Evolutionary conservation across 2,329 filamentous ascomycete species (phyloP).

Genomic region (Trichoderma semiorbis): DNA sequence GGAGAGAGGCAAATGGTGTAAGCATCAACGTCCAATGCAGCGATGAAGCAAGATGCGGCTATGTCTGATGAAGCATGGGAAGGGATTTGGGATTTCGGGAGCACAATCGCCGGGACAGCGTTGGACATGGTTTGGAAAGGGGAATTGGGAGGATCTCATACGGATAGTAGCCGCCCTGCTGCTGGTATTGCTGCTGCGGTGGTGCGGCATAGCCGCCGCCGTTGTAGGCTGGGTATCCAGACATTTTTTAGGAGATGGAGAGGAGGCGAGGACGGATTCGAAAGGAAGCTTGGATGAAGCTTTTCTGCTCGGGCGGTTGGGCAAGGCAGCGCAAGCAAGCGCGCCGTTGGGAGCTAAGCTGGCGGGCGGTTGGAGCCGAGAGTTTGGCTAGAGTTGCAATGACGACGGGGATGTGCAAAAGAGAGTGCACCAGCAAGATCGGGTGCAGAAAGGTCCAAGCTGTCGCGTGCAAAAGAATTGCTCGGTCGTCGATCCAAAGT

Average conservation of each 20-base stretch:
- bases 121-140: constrained; percentile 18
- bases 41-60: neutral
- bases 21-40: neutral
- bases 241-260: constrained; percentile 8
- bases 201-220: constrained; percentile 17
- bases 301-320: neutral
- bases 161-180: constrained; percentile 48
- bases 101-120: neutral
- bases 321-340: constrained; percentile 10
- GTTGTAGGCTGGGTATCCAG: constrained; percentile 15
- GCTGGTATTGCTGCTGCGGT: constrained; percentile 27
- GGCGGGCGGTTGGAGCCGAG: neutral
- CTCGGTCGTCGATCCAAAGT: neutral
- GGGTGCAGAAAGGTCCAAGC: neutral
- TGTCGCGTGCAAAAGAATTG: neutral
- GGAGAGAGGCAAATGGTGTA: neutral
- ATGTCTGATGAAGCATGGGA: neutral
- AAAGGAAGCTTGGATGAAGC: neutral
- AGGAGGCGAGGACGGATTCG: neutral
- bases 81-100: neutral
- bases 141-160: constrained; percentile 38
- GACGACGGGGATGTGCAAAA: neutral
- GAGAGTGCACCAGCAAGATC: neutral
- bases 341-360: constrained; percentile 6
- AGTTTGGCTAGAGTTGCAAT: neutral